Conservation (phyloP, 495 filamentous ascomycete genomes). For the Xylaria flabelliformis region DNA sequence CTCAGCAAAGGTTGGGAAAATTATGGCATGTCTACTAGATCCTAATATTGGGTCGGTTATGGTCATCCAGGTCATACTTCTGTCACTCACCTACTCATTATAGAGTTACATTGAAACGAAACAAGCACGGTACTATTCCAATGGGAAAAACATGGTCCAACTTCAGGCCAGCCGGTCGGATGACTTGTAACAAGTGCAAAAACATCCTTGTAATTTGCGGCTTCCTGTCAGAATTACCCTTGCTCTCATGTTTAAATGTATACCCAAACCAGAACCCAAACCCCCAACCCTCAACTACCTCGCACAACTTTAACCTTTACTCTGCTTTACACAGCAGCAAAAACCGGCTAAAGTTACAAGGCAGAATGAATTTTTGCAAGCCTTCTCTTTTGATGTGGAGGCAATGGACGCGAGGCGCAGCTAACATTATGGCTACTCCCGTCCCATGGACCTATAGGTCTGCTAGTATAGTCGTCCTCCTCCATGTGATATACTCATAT, state of each 20-base stretch:
- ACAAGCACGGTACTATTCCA: not conserved
- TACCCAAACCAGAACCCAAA: not conserved
- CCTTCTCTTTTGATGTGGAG: not conserved
- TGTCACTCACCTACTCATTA: not conserved
- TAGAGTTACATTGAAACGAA: not conserved
- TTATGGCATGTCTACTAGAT: not conserved
- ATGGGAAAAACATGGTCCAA: not conserved
- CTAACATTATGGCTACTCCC: not conserved
- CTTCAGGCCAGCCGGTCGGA: not conserved
- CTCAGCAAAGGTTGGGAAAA: not conserved
- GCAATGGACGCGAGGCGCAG: conserved; percentile 15
- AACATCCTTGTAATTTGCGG: conserved; percentile 2
- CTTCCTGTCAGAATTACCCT: conserved; percentile 13
- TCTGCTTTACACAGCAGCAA: conserved; percentile 3
- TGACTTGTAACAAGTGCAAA: conserved; percentile 21
- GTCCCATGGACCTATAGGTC: conserved; percentile 1
- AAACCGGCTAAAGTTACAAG: not conserved
- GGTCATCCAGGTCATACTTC: not conserved
- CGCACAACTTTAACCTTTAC: not conserved
- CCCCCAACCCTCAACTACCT: conserved; percentile 16
- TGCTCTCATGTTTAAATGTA: not conserved
- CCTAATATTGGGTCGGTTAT: conserved; percentile 11
- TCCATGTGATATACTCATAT: conserved; percentile 8
- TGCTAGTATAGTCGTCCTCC: not conserved
- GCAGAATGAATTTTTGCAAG: conserved; percentile 7